phyloP scores from a whole-genome alignment of 768 basidiomycete species.

The Tylopilus plumbeoviolaceoides region DNA sequence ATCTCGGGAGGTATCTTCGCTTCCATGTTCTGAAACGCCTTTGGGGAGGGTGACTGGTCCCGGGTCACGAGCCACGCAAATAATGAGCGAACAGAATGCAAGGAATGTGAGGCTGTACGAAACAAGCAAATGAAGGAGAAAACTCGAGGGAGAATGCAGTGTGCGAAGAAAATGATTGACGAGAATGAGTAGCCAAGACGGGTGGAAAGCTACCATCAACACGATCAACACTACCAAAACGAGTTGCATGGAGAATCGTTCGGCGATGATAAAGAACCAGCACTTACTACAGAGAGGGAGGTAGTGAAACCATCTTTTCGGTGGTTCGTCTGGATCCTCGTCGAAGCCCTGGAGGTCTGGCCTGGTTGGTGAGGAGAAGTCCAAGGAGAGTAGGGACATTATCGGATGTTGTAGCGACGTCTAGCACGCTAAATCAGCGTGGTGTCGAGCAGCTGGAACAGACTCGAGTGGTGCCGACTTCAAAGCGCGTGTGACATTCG shows the following conservation, averaged over 20 bases:
- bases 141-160: conserved; percentile 42
- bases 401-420: conserved; percentile 12
- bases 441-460: not conserved
- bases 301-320: conserved; percentile 54
- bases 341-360: conserved; percentile 13
- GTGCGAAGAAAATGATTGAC: conserved; percentile 62
- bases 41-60: conserved; percentile 46
- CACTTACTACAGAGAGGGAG: conserved; percentile 52
- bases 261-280: not conserved
- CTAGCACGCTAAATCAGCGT: not conserved
- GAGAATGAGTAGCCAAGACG: conserved; percentile 65
- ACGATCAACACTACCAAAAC: conserved; percentile 40
- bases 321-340: conserved; percentile 34
- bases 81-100: conserved; percentile 67
- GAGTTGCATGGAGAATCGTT: conserved; percentile 4
- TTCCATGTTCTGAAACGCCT: conserved; percentile 20
- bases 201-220: conserved; percentile 68
- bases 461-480: not conserved
- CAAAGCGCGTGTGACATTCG: not conserved
- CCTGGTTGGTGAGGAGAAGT: conserved; percentile 14
- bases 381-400: conserved; percentile 31
- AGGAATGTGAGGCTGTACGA: conserved; percentile 67
- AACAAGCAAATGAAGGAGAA: conserved; percentile 51
- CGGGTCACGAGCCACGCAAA: conserved; percentile 71
- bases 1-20: conserved; percentile 32